Evolutionary conservation across 176 grass and related monocot species (phyloP), one percentile per base, ranked within the genome.

Genomic region (Stipa capillata): DNA sequence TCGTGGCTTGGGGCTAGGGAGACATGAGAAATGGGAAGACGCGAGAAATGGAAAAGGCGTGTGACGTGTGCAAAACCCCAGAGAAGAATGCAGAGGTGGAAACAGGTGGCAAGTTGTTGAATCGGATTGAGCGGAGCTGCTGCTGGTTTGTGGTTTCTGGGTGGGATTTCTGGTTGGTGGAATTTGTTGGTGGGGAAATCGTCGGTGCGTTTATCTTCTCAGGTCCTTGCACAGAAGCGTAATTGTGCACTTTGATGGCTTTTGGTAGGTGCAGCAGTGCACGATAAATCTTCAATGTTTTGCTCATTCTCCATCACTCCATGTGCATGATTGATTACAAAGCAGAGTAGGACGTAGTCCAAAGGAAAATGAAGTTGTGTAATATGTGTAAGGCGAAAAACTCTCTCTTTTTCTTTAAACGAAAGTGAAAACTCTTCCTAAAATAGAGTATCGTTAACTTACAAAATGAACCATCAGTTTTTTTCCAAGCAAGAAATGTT

Each of bases 11-110:
- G 51, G 69, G 55, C n/a, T n/a, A n/a, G n/a, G n/a, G n/a, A n/a
- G n/a, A n/a, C n/a, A n/a, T n/a, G n/a, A n/a, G n/a, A n/a, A n/a
- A n/a, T 71, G 41, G 53, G 44, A 20, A n/a, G 36, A 80, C 55
- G 76, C 76, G 74, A 85, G 65, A 73, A 85, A 73, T 54, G 76
- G 54, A 35, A 79, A 63, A n/a, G n/a, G n/a, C n/a, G n/a, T n/a
- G n/a, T n/a, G n/a, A n/a, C n/a, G n/a, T n/a, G n/a, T n/a, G n/a
- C n/a, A n/a, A n/a, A n/a, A n/a, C n/a, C n/a, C n/a, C n/a, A n/a
- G n/a, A n/a, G n/a, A n/a, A n/a, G n/a, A n/a, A n/a, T n/a, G n/a
- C n/a, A n/a, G n/a, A n/a, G n/a, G n/a, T n/a, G n/a, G n/a, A n/a
- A n/a, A n/a, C n/a, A n/a, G n/a, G n/a, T n/a, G n/a, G n/a, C n/a